A percentile compares a stretch with the other conserved stretches of the same genome.
Conservation (phyloP, 208 protist genomes). For the Crithidia sp. region DNA sequence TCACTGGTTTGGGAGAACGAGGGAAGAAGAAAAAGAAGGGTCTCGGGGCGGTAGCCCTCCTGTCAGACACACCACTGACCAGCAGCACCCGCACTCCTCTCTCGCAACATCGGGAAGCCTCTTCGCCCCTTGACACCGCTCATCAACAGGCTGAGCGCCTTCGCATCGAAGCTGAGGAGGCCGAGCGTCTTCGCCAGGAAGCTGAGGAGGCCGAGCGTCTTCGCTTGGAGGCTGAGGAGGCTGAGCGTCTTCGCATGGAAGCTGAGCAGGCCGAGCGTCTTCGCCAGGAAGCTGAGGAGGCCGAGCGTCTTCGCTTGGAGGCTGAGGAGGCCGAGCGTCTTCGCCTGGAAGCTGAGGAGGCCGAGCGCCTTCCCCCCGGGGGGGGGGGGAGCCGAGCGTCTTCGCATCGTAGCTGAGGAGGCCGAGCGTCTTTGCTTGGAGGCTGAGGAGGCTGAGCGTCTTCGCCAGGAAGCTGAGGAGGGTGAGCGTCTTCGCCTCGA, state of each 20-base stretch:
- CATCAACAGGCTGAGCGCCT: background rate
- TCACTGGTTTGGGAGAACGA: background rate
- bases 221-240: background rate
- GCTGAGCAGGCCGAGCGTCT: slow-evolving; percentile 1
- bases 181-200: background rate
- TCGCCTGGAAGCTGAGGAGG: background rate
- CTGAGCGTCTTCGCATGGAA: background rate
- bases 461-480: background rate
- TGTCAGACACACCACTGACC: background rate
- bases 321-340: background rate
- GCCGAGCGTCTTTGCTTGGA: background rate
- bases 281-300: background rate
- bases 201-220: slow-evolving; percentile 5
- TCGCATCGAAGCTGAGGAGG: background rate
- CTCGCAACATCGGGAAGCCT: too few relatives aligned
- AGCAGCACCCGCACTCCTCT: background rate
- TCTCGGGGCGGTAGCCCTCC: slow-evolving; percentile 24
- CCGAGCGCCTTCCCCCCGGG: background rate
- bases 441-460: background rate
- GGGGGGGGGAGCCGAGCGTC: background rate
- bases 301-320: background rate
- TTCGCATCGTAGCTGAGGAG: background rate
- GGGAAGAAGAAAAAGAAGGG: slow-evolving; percentile 20
- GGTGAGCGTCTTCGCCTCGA: background rate
- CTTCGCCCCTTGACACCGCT: too few relatives aligned